Conservation (phyloP, 2,329 filamentous ascomycete genomes). For the Lachnellula willkommii region DNA sequence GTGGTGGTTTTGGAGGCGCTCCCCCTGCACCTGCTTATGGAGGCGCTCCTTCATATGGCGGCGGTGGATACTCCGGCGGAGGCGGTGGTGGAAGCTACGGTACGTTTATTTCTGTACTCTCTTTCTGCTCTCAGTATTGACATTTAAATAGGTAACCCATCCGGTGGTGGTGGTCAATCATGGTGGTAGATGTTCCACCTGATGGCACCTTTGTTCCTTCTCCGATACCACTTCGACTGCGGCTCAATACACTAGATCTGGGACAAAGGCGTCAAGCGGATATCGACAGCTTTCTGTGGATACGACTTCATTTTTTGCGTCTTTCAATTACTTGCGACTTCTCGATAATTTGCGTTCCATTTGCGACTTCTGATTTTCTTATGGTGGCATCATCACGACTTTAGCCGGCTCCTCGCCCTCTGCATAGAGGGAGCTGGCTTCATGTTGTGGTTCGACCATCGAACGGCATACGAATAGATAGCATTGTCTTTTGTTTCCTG, state of each 20-base stretch:
- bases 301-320: constrained; percentile 12
- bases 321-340: constrained; percentile 13
- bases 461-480: constrained; percentile 35
- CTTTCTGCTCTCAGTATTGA: background rate
- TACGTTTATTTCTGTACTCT: constrained; percentile 23
- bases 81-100: constrained; percentile 45
- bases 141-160: constrained; percentile 43
- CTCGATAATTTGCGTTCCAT: constrained; percentile 18
- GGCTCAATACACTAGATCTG: constrained; percentile 19
- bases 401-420: constrained; percentile 24
- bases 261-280: constrained; percentile 26
- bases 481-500: constrained; percentile 34
- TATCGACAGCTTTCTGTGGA: constrained; percentile 22
- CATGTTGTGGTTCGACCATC: constrained; percentile 27
- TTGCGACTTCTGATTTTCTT: constrained; percentile 30
- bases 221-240: constrained; percentile 14
- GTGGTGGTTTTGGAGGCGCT: constrained; percentile 54
- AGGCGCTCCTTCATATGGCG: constrained; percentile 41
- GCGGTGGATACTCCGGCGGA: constrained; percentile 54
- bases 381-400: constrained; percentile 26
- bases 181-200: constrained; percentile 46
- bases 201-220: constrained; percentile 20
- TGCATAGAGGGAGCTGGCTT: constrained; percentile 22
- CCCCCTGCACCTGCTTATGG: constrained; percentile 45
- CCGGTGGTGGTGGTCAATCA: constrained; percentile 43